These are phyloP conservation scores for Miscanthus lutarioriparius DNA, from an alignment of 176 grass and related monocot species.

Conservation along the genomic window DNA sequence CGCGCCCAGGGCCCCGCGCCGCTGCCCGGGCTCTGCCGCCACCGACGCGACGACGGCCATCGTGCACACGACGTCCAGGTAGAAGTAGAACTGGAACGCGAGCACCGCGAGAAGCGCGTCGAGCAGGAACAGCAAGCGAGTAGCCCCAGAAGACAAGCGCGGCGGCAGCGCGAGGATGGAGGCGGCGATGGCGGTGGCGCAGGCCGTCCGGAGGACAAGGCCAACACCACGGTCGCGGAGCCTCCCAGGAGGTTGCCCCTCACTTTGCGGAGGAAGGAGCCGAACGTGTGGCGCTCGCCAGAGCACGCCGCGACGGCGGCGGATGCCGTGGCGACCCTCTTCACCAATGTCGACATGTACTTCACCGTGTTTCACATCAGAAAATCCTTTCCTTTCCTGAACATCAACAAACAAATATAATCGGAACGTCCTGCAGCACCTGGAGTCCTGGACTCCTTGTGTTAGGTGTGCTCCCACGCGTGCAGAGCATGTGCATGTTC, in stretches of 20 bases:
- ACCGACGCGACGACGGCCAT: not conserved
- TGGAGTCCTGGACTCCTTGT: no score
- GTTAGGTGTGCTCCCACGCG: no score
- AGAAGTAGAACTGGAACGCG: conserved; percentile 6
- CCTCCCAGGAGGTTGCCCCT: not conserved
- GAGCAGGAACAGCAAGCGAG: not conserved
- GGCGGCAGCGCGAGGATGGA: no score
- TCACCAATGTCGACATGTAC: not conserved
- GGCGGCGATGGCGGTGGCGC: not conserved
- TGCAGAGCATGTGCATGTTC: no score
- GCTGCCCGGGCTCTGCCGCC: not conserved
- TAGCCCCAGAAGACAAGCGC: not conserved
- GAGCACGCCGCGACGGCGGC: not conserved
- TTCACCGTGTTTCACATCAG: no score
- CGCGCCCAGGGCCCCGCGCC: not conserved
- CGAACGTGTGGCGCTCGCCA: not conserved
- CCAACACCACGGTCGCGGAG: not conserved
- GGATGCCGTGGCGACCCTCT: not conserved
- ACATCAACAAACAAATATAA: no score
- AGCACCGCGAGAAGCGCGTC: not conserved
- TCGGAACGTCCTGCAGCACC: no score
- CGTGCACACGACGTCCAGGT: conserved; percentile 1
- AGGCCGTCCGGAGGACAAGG: not conserved
- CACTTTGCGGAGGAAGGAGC: not conserved
- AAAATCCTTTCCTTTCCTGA: no score